Percentiles rank a stretch among this genome's conserved stretches.
phyloP scores from a whole-genome alignment of 768 basidiomycete genomes.

The Trichaptum fuscoviolaceum region DNA sequence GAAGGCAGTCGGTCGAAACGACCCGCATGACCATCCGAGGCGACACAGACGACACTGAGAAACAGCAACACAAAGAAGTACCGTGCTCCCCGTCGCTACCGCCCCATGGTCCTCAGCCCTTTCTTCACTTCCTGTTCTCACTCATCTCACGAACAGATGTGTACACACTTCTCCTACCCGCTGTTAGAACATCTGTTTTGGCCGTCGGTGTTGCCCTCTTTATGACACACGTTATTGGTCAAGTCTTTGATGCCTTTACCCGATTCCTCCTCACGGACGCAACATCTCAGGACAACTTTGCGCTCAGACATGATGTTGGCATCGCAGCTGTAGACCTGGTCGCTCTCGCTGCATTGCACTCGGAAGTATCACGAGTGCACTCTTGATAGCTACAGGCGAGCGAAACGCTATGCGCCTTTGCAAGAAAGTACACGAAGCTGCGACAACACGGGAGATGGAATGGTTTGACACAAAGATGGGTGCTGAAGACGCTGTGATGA shows the following conservation, averaged over 20 bases:
- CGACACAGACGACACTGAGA: slow-evolving; percentile 26
- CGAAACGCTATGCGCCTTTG: slow-evolving; percentile 65
- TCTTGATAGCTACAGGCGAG: slow-evolving; percentile 91
- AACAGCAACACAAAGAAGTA: slow-evolving; percentile 20
- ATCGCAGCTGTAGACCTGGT: slow-evolving; percentile 61
- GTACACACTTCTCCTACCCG: too few species aligned
- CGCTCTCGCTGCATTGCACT: slow-evolving; percentile 60
- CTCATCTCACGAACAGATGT: too few species aligned
- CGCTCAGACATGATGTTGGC: slow-evolving; percentile 52
- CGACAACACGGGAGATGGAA: slow-evolving; percentile 68
- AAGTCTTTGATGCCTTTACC: slow-evolving; percentile 70
- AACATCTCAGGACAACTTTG: slow-evolving; percentile 30
- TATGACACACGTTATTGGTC: too few species aligned
- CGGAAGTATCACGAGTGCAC: slow-evolving; percentile 65
- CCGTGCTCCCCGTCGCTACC: slow-evolving; percentile 19
- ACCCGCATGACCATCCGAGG: too few species aligned
- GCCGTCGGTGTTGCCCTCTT: too few species aligned
- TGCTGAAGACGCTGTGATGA: too few species aligned
- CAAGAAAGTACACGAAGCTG: slow-evolving; percentile 58
- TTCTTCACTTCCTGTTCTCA: too few species aligned
- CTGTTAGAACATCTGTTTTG: too few species aligned
- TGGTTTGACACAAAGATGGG: slow-evolving; percentile 91
- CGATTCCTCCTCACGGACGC: slow-evolving; percentile 37
- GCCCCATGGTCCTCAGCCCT: too few species aligned
- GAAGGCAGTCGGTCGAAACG: too few species aligned